A percentile compares a stretch with the other conserved stretches of the same genome.
phyloP scores from a whole-genome alignment of 495 filamentous ascomycete species.

The Aspergillus bertholletiae region DNA sequence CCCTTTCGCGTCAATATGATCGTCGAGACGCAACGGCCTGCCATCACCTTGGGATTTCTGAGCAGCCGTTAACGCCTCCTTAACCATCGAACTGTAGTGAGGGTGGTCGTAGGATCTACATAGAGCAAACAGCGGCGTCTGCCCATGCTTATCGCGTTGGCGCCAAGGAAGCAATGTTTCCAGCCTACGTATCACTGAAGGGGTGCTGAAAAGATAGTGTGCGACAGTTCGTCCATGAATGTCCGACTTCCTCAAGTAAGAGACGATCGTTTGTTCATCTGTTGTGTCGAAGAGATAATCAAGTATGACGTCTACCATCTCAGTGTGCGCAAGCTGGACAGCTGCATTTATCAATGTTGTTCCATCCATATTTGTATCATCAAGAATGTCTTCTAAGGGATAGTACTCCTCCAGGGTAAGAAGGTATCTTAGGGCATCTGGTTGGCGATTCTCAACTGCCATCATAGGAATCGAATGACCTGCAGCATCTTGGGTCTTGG shows the following conservation, averaged over 20 bases:
- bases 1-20: constrained; percentile 88
- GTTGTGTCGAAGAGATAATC: constrained; percentile 56
- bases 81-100: constrained; percentile 82
- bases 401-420: constrained; percentile 72
- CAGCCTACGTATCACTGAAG: constrained; percentile 69
- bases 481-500: constrained; percentile 73
- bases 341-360: constrained; percentile 90
- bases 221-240: constrained; percentile 81
- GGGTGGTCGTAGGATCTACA: constrained; percentile 94
- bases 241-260: constrained; percentile 75
- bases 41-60: constrained; percentile 71
- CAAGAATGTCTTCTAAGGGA: constrained; percentile 61
- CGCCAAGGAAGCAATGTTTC: constrained; percentile 81
- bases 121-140: constrained; percentile 92
- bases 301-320: constrained; percentile 71
- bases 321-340: constrained; percentile 78
- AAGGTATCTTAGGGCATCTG: constrained; percentile 70
- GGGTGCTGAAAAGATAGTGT: constrained; percentile 95
- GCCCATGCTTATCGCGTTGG: constrained; percentile 89
- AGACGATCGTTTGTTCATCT: constrained; percentile 47
- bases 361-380: constrained; percentile 82
- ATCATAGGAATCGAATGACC: constrained; percentile 95
- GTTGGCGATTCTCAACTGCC: constrained; percentile 76
- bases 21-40: constrained; percentile 79
- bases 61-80: constrained; percentile 70